Evolutionary conservation across 495 filamentous ascomycete genomes (phyloP).

Genomic region (Trichoderma erinaceum): DNA sequence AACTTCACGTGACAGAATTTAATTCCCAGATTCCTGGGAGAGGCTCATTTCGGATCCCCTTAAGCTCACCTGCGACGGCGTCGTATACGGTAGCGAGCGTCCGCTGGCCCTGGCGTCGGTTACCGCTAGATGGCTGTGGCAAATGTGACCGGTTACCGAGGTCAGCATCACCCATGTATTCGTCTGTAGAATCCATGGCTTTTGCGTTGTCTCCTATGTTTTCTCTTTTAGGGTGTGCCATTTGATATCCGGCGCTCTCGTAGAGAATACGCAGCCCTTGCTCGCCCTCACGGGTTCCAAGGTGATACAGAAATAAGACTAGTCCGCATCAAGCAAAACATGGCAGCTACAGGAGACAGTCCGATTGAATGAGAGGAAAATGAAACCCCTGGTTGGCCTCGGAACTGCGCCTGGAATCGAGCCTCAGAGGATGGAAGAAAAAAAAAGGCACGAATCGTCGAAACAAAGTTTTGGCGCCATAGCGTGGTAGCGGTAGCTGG

Average conservation of each 20-base stretch:
- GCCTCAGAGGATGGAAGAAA: not conserved
- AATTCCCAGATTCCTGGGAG: not conserved
- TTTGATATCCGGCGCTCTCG: not conserved
- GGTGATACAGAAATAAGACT: not conserved
- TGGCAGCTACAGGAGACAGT: not conserved
- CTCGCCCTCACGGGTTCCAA: slow-evolving; percentile 5
- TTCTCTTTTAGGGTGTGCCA: not conserved
- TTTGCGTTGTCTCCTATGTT: not conserved
- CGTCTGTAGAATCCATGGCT: not conserved
- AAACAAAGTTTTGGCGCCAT: slow-evolving; percentile 10
- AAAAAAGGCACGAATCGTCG: not conserved
- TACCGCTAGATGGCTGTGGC: not conserved
- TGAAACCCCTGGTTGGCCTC: not conserved
- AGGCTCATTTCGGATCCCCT: slow-evolving; percentile 19
- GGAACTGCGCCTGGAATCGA: not conserved
- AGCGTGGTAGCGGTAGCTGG: not conserved
- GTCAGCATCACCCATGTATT: not conserved
- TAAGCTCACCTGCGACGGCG: slow-evolving; percentile 62
- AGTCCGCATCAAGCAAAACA: not conserved
- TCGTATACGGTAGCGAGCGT: slow-evolving; percentile 62
- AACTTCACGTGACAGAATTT: slow-evolving; percentile 14
- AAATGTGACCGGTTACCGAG: not conserved
- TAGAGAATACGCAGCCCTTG: not conserved
- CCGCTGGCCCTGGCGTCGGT: slow-evolving; percentile 2
- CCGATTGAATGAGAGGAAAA: not conserved